Conservation (phyloP, 1,284 basidiomycete species). For the Farysia itapuensis region DNA sequence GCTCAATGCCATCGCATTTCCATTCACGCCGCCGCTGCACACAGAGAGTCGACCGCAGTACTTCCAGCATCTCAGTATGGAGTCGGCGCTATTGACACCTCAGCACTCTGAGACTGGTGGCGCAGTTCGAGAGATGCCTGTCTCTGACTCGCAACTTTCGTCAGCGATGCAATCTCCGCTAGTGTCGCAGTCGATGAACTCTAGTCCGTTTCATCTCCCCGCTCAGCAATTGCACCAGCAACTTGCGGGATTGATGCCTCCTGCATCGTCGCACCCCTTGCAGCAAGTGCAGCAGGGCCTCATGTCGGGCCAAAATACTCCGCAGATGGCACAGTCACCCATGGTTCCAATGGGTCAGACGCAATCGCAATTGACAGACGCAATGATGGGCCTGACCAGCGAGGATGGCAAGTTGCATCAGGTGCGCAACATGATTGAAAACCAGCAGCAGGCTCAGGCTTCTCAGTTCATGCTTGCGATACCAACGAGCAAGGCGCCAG, state of each 20-base stretch:
- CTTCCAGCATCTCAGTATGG: constrained; percentile 33
- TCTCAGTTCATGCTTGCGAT: constrained; percentile 49
- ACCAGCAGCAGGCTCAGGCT: constrained; percentile 44
- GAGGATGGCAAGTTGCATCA: constrained; percentile 35
- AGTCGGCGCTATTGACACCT: constrained; percentile 30
- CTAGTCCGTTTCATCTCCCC: constrained; percentile 17
- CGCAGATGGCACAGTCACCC: background rate
- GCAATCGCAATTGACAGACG: constrained; percentile 12
- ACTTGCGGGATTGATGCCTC: constrained; percentile 2
- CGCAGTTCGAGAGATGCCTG: constrained; percentile 3
- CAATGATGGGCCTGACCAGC: constrained; percentile 2
- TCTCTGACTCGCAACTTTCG: constrained; percentile 14
- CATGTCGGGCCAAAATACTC: background rate
- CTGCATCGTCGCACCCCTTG: background rate
- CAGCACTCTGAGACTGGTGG: constrained; percentile 17
- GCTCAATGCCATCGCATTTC: constrained; percentile 47
- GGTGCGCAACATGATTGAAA: constrained; percentile 44
- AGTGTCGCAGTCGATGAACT: constrained; percentile 20
- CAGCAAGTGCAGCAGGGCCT: constrained; percentile 1
- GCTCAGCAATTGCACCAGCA: constrained; percentile 12
- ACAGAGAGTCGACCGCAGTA: constrained; percentile 33
- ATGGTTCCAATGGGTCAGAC: constrained; percentile 4
- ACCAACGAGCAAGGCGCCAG: constrained; percentile 31
- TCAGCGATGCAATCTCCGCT: constrained; percentile 31
- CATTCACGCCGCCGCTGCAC: constrained; percentile 51